phyloP scores from a whole-genome alignment of 2,329 filamentous ascomycete genomes.

The Exophiala xenobiotica region DNA sequence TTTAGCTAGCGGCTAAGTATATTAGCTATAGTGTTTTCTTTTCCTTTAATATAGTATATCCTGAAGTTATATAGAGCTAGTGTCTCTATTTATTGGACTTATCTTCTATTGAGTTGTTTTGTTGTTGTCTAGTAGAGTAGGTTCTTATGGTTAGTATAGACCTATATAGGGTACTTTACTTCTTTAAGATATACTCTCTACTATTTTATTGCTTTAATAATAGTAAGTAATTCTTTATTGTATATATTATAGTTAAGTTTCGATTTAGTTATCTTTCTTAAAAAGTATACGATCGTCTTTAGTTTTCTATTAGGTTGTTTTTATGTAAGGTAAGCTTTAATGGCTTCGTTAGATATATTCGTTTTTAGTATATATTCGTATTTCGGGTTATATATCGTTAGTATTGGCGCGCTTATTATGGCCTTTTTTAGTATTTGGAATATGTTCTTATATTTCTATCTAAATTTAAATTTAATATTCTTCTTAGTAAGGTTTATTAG shows the following conservation, averaged over 20 bases:
- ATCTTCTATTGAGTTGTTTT: slow-evolving; percentile 7
- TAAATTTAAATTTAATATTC: slow-evolving; percentile 4
- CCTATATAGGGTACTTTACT: slow-evolving; percentile 9
- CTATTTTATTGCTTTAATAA: slow-evolving; percentile 19
- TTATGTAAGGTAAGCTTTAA: no score
- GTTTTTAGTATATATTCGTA: slow-evolving; percentile 14
- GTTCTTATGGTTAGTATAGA: slow-evolving; percentile 25
- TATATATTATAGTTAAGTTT: slow-evolving; percentile 10
- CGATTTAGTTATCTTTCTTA: neutral
- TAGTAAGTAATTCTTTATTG: slow-evolving; percentile 27
- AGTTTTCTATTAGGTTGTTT: slow-evolving; percentile 9
- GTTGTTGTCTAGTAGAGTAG: slow-evolving; percentile 21
- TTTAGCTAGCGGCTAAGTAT: slow-evolving; percentile 11
- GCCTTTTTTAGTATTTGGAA: slow-evolving; percentile 15
- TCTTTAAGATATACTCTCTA: slow-evolving; percentile 24
- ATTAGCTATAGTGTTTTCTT: slow-evolving; percentile 13
- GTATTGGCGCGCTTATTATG: slow-evolving; percentile 13
- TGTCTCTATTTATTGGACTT: slow-evolving; percentile 5
- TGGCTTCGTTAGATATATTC: slow-evolving; percentile 17
- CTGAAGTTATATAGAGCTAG: slow-evolving; percentile 17
- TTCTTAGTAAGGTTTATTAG: slow-evolving; percentile 24
- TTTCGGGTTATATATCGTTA: slow-evolving; percentile 21
- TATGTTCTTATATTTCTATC: neutral
- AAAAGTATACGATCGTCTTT: neutral
- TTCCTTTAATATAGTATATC: slow-evolving; percentile 17